phyloP scores from a whole-genome alignment of 83 land plant genomes.

The Picea engelmannii region DNA sequence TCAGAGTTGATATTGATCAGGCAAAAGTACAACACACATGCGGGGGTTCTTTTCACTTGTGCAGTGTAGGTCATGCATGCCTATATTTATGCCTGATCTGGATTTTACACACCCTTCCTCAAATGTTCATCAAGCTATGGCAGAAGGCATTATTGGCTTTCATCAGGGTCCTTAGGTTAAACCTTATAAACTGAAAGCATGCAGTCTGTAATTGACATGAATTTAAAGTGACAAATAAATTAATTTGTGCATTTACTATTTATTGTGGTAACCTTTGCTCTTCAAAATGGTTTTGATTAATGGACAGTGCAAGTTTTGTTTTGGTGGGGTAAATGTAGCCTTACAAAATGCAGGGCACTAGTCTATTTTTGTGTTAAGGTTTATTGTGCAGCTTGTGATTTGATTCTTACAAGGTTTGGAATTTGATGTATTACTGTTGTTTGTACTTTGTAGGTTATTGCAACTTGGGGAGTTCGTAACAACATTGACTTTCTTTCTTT shows the following conservation, averaged over 20 bases:
- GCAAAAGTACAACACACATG: background rate
- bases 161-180: background rate
- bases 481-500: slow-evolving; percentile 86
- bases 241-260: background rate
- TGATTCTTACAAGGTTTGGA: background rate
- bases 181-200: background rate
- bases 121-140: background rate
- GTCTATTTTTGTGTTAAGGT: background rate
- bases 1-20: background rate
- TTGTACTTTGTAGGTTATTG: slow-evolving; percentile 46
- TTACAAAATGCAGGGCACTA: too few species aligned
- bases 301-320: background rate
- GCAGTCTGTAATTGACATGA: background rate
- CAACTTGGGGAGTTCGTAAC: slow-evolving; percentile 81
- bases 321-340: background rate
- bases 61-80: background rate
- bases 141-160: background rate
- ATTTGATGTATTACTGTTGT: too few species aligned
- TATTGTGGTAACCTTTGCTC: background rate
- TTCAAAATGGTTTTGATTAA: background rate
- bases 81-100: background rate
- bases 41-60: background rate
- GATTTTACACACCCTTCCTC: background rate
- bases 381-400: background rate
- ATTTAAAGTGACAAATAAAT: background rate